Percentiles rank a stretch among this genome's conserved stretches.
Conservation (phyloP, 345 rosid species). For the Sapria himalayana region DNA sequence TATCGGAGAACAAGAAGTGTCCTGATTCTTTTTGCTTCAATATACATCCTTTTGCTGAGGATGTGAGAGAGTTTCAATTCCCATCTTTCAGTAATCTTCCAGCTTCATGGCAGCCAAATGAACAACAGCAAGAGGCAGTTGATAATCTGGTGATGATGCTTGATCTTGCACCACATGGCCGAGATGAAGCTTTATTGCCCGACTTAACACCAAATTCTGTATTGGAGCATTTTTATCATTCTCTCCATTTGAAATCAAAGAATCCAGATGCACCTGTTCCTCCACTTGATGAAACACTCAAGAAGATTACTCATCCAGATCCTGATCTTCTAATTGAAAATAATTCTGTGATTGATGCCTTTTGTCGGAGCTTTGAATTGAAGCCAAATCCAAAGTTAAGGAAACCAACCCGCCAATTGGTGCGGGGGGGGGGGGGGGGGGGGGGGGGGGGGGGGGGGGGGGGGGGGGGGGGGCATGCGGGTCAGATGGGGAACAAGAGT, state of each 20-base stretch:
- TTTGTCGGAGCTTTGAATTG: constrained; percentile 39
- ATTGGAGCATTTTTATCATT: constrained; percentile 61
- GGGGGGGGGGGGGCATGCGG: constrained; percentile 47
- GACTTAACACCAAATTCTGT: constrained; percentile 77
- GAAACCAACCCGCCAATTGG: constrained; percentile 24
- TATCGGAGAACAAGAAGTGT: too few relatives aligned
- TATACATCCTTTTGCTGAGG: constrained; percentile 71
- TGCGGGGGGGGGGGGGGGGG: too few relatives aligned
- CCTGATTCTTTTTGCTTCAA: constrained; percentile 84
- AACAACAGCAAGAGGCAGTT: constrained; percentile 60
- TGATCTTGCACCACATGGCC: constrained; percentile 57
- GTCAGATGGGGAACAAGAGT: constrained; percentile 29
- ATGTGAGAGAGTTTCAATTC: constrained; percentile 77
- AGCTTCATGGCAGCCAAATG: constrained; percentile 47
- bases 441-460: too few relatives aligned
- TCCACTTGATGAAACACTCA: constrained; percentile 52
- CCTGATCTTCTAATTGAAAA: constrained; percentile 28
- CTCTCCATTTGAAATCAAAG: constrained; percentile 64
- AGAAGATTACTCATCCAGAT: constrained; percentile 50
- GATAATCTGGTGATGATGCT: constrained; percentile 69
- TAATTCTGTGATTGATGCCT: constrained; percentile 25
- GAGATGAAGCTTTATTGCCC: constrained; percentile 44
- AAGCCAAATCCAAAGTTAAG: constrained; percentile 65
- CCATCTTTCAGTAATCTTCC: constrained; percentile 64
- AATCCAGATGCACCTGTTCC: constrained; percentile 54